Evolutionary conservation across 441 rosid genomes (phyloP).

Genomic region (Aleurites moluccanus): DNA sequence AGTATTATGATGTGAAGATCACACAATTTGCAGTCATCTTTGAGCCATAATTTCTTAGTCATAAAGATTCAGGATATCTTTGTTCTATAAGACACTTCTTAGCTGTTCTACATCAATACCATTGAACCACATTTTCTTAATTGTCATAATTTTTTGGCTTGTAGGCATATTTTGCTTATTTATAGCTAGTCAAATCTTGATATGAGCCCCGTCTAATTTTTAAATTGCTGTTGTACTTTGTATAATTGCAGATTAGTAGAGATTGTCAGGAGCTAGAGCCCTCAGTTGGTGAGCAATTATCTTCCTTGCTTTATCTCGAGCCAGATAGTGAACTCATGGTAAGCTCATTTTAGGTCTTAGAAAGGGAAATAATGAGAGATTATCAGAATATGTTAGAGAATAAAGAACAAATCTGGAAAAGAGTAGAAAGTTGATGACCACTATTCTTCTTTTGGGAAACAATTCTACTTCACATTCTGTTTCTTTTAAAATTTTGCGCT

Average conservation of each 20-base stretch:
- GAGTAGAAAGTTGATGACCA: not conserved
- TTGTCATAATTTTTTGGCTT: not conserved
- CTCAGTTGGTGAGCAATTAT: constrained; percentile 90
- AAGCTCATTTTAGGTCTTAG: constrained; percentile 16
- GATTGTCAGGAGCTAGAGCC: constrained; percentile 98
- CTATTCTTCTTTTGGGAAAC: not conserved
- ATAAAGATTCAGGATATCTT: not conserved
- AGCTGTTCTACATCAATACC: not conserved
- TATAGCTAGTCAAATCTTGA: constrained; percentile 8
- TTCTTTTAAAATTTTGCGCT: not conserved
- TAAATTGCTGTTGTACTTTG: constrained; percentile 25
- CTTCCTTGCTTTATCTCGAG: constrained; percentile 86
- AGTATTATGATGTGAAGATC: not conserved
- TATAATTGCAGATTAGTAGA: constrained; percentile 83
- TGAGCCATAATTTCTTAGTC: not conserved
- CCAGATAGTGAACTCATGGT: constrained; percentile 99
- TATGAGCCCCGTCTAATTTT: not conserved
- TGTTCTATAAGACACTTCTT: not conserved
- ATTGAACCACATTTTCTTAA: not conserved
- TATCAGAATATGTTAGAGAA: not conserved
- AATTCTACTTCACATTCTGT: not conserved
- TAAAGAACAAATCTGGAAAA: not conserved
- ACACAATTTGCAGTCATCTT: not conserved
- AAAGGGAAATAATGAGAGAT: not conserved
- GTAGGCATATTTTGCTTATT: not conserved